Percentiles rank a stretch among this genome's conserved stretches.
Evolutionary conservation across 2,329 filamentous ascomycete species (phyloP).

Genomic region (Neodidymelliopsis sp.): DNA sequence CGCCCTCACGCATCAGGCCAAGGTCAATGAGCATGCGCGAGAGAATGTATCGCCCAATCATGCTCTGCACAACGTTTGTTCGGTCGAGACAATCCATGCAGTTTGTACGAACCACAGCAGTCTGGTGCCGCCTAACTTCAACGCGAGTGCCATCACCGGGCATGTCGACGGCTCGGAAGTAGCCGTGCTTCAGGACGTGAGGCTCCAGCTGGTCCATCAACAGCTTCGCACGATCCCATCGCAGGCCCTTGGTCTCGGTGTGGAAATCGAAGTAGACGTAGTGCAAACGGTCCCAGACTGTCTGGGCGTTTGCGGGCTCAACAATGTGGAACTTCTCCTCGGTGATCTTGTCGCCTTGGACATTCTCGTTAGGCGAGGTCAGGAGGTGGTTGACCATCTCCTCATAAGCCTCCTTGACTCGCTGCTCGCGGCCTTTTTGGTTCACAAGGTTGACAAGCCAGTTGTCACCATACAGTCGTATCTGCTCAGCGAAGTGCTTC

Average conservation of each 20-base stretch:
- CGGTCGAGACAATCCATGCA: conserved; percentile 99
- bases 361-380: conserved; percentile 70
- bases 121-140: conserved; percentile 82
- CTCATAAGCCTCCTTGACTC: conserved; percentile 93
- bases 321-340: conserved; percentile 84
- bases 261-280: conserved; percentile 99
- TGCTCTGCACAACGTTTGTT: conserved; percentile 97
- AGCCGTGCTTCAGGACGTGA: conserved; percentile 79
- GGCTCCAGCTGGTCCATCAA: conserved; percentile 83
- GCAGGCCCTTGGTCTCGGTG: conserved; percentile 92
- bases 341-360: conserved; percentile 70
- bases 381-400: conserved; percentile 81
- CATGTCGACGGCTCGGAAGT: conserved; percentile 91
- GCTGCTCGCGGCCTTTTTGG: conserved; percentile 88
- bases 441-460: conserved; percentile 98
- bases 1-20: conserved; percentile 77
- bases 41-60: conserved; percentile 88
- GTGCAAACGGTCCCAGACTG: conserved; percentile 83
- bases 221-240: conserved; percentile 89
- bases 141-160: conserved; percentile 76
- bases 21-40: conserved; percentile 88
- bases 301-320: conserved; percentile 66
- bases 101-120: conserved; percentile 92
- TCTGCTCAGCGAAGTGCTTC: conserved; percentile 93
- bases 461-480: conserved; percentile 92